Percentiles rank a stretch among this genome's conserved stretches.
These are phyloP conservation scores for Fomitiporia mediterranea DNA, from an alignment of 1,284 basidiomycete species.

Conservation along the genomic window DNA sequence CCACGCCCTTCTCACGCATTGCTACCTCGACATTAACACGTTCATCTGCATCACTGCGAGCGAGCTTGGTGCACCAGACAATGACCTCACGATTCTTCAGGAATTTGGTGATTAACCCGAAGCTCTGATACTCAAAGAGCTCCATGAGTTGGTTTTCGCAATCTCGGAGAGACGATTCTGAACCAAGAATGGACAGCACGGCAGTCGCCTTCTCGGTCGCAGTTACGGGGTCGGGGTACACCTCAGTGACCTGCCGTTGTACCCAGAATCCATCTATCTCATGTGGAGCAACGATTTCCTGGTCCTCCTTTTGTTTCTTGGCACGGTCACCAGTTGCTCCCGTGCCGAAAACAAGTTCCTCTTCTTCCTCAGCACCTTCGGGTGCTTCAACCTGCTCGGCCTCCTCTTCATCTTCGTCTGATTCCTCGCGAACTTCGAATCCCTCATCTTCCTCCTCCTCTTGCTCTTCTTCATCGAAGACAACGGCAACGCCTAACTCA, in stretches of 20 bases:
- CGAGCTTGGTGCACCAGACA: slow-evolving; percentile 97
- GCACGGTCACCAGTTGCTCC: slow-evolving; percentile 33
- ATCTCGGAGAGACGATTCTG: slow-evolving; percentile 88
- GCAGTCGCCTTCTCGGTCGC: slow-evolving; percentile 87
- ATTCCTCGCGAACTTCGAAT: slow-evolving; percentile 74
- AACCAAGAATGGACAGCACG: slow-evolving; percentile 85
- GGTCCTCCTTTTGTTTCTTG: slow-evolving; percentile 53
- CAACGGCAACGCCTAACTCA: slow-evolving; percentile 91
- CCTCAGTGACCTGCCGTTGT: slow-evolving; percentile 86
- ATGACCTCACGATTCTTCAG: slow-evolving; percentile 95
- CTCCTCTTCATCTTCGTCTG: slow-evolving; percentile 68
- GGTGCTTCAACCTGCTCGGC: slow-evolving; percentile 44
- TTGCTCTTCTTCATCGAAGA: slow-evolving; percentile 94
- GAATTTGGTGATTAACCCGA: slow-evolving; percentile 87
- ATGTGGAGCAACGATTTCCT: slow-evolving; percentile 84
- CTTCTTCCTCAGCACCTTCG: slow-evolving; percentile 46
- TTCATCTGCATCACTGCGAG: slow-evolving; percentile 86
- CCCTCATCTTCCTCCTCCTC: slow-evolving; percentile 88
- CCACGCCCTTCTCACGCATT: slow-evolving; percentile 96
- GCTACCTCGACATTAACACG: slow-evolving; percentile 94
- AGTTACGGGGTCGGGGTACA: slow-evolving; percentile 93
- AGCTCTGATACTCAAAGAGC: slow-evolving; percentile 92
- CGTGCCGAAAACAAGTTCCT: slow-evolving; percentile 72
- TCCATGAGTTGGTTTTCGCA: slow-evolving; percentile 98
- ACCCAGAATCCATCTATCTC: slow-evolving; percentile 98